Base-by-base conservation (phyloP, 768 basidiomycete species). In the Krasilnikovozyma curviuscula region DNA sequence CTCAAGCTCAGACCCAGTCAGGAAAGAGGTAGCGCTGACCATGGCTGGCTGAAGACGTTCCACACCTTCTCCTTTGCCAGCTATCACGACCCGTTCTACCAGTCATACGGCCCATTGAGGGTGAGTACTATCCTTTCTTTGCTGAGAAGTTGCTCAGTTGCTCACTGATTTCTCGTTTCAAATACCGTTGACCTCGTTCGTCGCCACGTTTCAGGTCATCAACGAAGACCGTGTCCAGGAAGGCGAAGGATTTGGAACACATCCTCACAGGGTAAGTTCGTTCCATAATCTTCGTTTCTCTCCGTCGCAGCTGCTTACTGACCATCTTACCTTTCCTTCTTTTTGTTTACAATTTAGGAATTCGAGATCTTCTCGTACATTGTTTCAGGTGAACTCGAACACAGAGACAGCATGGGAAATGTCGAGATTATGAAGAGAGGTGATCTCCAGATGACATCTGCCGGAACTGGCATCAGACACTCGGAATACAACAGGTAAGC, bases 331-430 rank as follows among this genome's bases (percentile, higher is more conserved):
- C n/a, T n/a, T n/a, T n/a, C n/a, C n/a, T n/a, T n/a, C n/a, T n/a
- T n/a, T n/a, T n/a, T n/a, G n/a, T n/a, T n/a, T n/a, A n/a, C n/a
- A n/a, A n/a, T n/a, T n/a, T n/a, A n/a, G 28, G 79, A 83, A 61
- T 83, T 83, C 55, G 86, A 93, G 58, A 95, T 93, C 53, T 93
- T 88, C 67, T 79, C 78, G 1, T 91, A 93, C 60, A 68, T 89
- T 47, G 75, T 91, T 32, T 63, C 67, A 18, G 85, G 64, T 41
- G 56, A 63, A 43, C 57, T 66, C 14, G 55, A 55, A 13, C 65
- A 86, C 67, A 73, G 79, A 64, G 91, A 95, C 65, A 83, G 79
- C 5, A 83, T 93, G 80, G 79, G 79, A 32, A 91, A 91, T 66
- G 72, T 73, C 46, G 91, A 97, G 63, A 70, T 88, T 49, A 74